These are phyloP conservation scores for Talaromyces funiculosus DNA, from an alignment of 2,329 filamentous ascomycete species.

Conservation along the genomic window DNA sequence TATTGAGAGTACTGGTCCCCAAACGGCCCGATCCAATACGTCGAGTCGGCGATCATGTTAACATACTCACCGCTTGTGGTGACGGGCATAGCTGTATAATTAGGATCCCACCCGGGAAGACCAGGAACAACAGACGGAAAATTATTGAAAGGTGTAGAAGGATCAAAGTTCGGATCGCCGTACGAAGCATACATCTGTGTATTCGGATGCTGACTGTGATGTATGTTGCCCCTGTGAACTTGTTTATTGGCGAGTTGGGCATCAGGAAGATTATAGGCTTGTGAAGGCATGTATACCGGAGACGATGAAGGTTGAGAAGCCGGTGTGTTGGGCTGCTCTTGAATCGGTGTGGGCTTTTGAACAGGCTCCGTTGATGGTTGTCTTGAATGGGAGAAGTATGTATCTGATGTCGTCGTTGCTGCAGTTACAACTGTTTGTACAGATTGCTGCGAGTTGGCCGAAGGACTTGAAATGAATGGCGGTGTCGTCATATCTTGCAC, in stretches of 20 bases:
- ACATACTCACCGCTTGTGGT: conserved; percentile 31
- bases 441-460: conserved; percentile 31
- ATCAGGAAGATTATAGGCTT: conserved; percentile 13
- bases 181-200: conserved; percentile 19
- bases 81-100: conserved; percentile 34
- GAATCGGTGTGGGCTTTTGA: conserved; percentile 20
- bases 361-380: conserved; percentile 31
- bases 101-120: conserved; percentile 38
- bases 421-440: conserved; percentile 25
- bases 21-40: conserved; percentile 40
- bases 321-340: conserved; percentile 19
- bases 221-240: conserved; percentile 7
- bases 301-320: conserved; percentile 15
- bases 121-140: conserved; percentile 38
- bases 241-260: conserved; percentile 16
- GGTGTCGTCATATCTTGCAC: conserved; percentile 36
- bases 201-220: conserved; percentile 19
- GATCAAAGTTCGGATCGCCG: conserved; percentile 29
- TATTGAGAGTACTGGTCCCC: conserved; percentile 45
- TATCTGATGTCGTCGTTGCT: conserved; percentile 25
- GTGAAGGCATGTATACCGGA: conserved; percentile 18
- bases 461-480: conserved; percentile 37
- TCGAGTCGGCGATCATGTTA: conserved; percentile 32
- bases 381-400: conserved; percentile 28
- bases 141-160: conserved; percentile 34